phyloP scores from a whole-genome alignment of 148 eudicot genomes.

The Talinum fruticosum region DNA sequence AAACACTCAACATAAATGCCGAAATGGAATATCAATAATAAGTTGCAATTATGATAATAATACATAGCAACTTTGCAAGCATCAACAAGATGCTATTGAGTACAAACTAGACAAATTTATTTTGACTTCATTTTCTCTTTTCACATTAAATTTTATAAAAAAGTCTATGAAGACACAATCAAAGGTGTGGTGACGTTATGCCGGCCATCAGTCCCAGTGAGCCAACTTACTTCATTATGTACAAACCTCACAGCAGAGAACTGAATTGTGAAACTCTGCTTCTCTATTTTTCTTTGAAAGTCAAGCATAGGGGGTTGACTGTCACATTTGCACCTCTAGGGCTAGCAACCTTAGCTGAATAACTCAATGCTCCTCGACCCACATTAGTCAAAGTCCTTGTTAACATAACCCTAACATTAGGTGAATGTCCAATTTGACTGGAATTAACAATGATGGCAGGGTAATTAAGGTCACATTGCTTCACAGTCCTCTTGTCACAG shows the following conservation, averaged over 20 bases:
- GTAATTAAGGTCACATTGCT: constrained; percentile 29
- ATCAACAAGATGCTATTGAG: neutral
- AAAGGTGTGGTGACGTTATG: constrained; percentile 9
- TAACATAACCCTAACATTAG: neutral
- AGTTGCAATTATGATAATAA: neutral
- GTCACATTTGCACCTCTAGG: constrained; percentile 17
- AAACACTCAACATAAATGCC: neutral
- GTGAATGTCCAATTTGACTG: neutral
- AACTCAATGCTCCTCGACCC: neutral
- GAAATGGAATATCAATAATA: neutral
- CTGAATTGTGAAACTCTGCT: constrained; percentile 11
- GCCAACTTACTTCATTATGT: neutral
- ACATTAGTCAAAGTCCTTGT: constrained; percentile 32
- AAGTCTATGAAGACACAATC: neutral
- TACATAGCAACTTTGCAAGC: neutral
- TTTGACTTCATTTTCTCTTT: neutral
- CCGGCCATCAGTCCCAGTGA: constrained; percentile 12
- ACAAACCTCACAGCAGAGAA: neutral
- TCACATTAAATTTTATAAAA: neutral
- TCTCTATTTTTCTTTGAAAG: constrained; percentile 14
- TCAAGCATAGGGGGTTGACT: constrained; percentile 14
- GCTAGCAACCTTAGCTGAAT: neutral
- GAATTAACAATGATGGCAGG: constrained; percentile 22
- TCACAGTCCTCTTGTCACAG: constrained; percentile 5
- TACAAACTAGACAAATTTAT: neutral